phyloP scores from a whole-genome alignment of 768 basidiomycete genomes.

The Lentinula lateritia region DNA sequence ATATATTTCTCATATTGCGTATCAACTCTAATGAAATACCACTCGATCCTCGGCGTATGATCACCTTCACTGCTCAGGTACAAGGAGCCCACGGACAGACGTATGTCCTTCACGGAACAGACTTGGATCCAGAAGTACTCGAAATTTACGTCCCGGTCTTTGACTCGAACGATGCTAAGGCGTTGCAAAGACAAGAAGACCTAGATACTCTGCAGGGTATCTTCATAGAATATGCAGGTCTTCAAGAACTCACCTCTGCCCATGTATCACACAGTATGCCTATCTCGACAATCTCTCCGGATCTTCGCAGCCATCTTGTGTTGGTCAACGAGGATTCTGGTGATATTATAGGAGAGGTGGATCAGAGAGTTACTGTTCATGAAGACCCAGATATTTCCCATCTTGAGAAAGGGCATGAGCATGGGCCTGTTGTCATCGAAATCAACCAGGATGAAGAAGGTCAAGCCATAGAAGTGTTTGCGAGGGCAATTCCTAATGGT shows the following conservation, averaged over 20 bases:
- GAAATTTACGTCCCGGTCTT: slow-evolving; percentile 26
- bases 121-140: slow-evolving; percentile 29
- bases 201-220: slow-evolving; percentile 62
- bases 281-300: slow-evolving; percentile 7
- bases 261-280: background rate
- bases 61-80: slow-evolving; percentile 31
- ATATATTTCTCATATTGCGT: slow-evolving; percentile 63
- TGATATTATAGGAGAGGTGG: slow-evolving; percentile 67
- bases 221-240: slow-evolving; percentile 57
- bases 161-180: slow-evolving; percentile 8
- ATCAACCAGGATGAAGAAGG: slow-evolving; percentile 45
- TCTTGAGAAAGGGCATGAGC: slow-evolving; percentile 38
- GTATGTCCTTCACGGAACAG: slow-evolving; percentile 40
- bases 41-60: slow-evolving; percentile 48
- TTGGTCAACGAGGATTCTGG: slow-evolving; percentile 68
- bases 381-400: slow-evolving; percentile 52
- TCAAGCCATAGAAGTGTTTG: slow-evolving; percentile 48
- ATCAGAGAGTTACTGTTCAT: slow-evolving; percentile 45
- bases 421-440: slow-evolving; percentile 69
- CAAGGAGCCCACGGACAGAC: slow-evolving; percentile 24
- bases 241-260: slow-evolving; percentile 20
- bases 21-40: slow-evolving; percentile 52
- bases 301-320: slow-evolving; percentile 55
- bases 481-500: slow-evolving; percentile 56
- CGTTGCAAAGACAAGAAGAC: slow-evolving; percentile 42